Evolutionary conservation across 2,329 filamentous ascomycete genomes (phyloP).

Genomic region (Pseudopithomyces chartarum): DNA sequence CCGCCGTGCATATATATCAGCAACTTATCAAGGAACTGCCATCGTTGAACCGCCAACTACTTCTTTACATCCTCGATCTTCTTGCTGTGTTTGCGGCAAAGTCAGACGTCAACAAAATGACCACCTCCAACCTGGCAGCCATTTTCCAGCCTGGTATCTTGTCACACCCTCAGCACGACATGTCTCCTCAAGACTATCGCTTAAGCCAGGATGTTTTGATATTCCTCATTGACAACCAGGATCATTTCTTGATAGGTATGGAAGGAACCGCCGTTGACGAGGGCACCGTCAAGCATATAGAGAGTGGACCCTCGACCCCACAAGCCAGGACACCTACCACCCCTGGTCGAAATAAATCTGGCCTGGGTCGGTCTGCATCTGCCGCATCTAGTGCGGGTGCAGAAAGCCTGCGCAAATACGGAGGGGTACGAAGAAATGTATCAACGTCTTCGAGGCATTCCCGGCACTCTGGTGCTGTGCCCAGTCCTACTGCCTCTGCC

Average conservation of each 20-base stretch:
- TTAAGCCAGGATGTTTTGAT: slow-evolving; percentile 97
- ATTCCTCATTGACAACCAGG: slow-evolving; percentile 97
- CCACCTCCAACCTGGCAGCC: slow-evolving; percentile 87
- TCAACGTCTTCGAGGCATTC: slow-evolving; percentile 92
- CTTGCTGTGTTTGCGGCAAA: slow-evolving; percentile 97
- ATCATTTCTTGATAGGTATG: slow-evolving; percentile 98
- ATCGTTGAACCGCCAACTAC: slow-evolving; percentile 87
- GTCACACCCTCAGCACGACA: slow-evolving; percentile 91
- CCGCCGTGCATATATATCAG: slow-evolving; percentile 84
- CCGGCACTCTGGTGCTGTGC: slow-evolving; percentile 71
- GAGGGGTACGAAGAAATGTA: slow-evolving; percentile 80
- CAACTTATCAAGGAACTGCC: slow-evolving; percentile 90
- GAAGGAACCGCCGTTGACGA: slow-evolving; percentile 97
- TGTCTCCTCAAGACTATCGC: slow-evolving; percentile 92
- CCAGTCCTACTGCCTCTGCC: slow-evolving; percentile 61
- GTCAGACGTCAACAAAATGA: slow-evolving; percentile 96
- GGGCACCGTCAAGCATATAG: slow-evolving; percentile 68
- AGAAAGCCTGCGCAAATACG: slow-evolving; percentile 82
- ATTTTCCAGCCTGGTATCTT: slow-evolving; percentile 98
- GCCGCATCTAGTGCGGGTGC: slow-evolving; percentile 72
- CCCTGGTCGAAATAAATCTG: slow-evolving; percentile 56
- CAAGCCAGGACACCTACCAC: slow-evolving; percentile 56
- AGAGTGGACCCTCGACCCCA: slow-evolving; percentile 67
- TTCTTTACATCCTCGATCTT: slow-evolving; percentile 94
- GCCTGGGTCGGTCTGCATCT: slow-evolving; percentile 76